Evolutionary conservation across 177 flowering plant species (phyloP).

Genomic region (Tripterygium wilfordii): DNA sequence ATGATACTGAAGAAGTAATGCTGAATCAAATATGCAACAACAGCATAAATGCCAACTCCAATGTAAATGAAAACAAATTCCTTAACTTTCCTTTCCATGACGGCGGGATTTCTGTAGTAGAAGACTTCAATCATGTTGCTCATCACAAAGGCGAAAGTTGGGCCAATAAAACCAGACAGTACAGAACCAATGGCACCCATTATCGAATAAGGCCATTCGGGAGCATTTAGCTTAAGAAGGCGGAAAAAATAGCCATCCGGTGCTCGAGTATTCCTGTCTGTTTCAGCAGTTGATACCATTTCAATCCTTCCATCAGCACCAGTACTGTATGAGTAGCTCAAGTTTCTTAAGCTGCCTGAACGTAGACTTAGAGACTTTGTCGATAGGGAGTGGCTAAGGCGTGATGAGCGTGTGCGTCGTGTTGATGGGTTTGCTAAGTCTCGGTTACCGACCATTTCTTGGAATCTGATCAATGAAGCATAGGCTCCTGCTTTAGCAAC

Average conservation of each 20-base stretch:
- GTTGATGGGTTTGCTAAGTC: conserved; percentile 76
- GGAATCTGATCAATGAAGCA: conserved; percentile 79
- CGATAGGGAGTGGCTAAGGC: conserved; percentile 86
- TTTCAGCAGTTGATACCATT: conserved; percentile 92
- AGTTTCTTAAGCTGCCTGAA: conserved; percentile 84
- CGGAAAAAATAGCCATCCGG: conserved; percentile 77
- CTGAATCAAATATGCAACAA: conserved; percentile 78
- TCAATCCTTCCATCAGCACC: conserved; percentile 97
- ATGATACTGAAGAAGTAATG: conserved; percentile 94
- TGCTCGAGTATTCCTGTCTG: conserved; percentile 68
- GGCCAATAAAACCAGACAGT: conserved; percentile 93
- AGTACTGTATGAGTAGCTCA: conserved; percentile 93
- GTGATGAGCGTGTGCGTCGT: conserved; percentile 71
- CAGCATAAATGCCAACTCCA: conserved; percentile 89
- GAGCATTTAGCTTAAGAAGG: conserved; percentile 83
- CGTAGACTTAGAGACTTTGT: conserved; percentile 88
- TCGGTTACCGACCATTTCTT: conserved; percentile 72
- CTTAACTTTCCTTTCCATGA: conserved; percentile 89
- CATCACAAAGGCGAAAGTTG: conserved; percentile 97
- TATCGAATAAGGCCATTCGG: conserved; percentile 95
- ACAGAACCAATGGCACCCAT: conserved; percentile 92
- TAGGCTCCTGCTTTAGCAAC: conserved; percentile 73
- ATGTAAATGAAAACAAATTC: conserved; percentile 92
- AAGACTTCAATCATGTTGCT: conserved; percentile 97
- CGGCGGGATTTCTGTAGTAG: conserved; percentile 62